These are phyloP conservation scores for Lithohypha guttulata DNA, from an alignment of 2,329 filamentous ascomycete species.

Conservation along the genomic window DNA sequence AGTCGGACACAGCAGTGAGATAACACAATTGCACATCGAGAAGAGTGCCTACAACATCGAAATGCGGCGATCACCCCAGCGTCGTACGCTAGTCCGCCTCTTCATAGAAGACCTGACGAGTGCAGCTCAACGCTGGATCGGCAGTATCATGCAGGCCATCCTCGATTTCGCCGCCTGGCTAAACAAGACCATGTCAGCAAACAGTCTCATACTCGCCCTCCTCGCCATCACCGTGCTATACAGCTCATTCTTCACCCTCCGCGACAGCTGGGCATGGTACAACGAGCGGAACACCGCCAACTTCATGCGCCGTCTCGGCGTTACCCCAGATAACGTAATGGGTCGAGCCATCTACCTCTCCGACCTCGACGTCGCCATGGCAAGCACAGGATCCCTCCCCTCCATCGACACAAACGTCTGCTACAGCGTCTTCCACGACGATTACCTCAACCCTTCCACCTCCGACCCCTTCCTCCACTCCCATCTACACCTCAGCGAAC, in stretches of 20 bases:
- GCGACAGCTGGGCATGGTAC: constrained; percentile 71
- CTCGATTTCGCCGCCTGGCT: constrained; percentile 55
- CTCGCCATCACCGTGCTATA: constrained; percentile 58
- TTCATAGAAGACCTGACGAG: constrained; percentile 62
- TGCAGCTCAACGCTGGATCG: constrained; percentile 62
- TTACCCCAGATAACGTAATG: constrained; percentile 70
- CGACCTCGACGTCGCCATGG: constrained; percentile 61
- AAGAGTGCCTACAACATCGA: constrained; percentile 43
- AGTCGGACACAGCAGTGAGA: constrained; percentile 34
- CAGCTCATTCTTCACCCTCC: constrained; percentile 66
- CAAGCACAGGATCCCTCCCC: constrained; percentile 25
- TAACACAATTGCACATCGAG: constrained; percentile 31
- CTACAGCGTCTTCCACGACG: constrained; percentile 35
- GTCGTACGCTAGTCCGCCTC: constrained; percentile 55
- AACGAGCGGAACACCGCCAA: constrained; percentile 65
- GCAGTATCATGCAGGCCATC: constrained; percentile 66
- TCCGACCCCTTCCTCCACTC: constrained; percentile 21
- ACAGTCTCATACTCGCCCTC: constrained; percentile 61
- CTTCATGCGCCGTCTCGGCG: constrained; percentile 73
- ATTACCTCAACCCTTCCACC: constrained; percentile 27
- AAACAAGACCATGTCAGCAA: constrained; percentile 58
- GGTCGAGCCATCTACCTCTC: constrained; percentile 72
- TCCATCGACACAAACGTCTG: constrained; percentile 25
- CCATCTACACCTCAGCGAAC: constrained; percentile 26
- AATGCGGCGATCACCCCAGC: constrained; percentile 28